Conservation (phyloP, 2,329 filamentous ascomycete species). For the Chaetoscypha palmicola region DNA sequence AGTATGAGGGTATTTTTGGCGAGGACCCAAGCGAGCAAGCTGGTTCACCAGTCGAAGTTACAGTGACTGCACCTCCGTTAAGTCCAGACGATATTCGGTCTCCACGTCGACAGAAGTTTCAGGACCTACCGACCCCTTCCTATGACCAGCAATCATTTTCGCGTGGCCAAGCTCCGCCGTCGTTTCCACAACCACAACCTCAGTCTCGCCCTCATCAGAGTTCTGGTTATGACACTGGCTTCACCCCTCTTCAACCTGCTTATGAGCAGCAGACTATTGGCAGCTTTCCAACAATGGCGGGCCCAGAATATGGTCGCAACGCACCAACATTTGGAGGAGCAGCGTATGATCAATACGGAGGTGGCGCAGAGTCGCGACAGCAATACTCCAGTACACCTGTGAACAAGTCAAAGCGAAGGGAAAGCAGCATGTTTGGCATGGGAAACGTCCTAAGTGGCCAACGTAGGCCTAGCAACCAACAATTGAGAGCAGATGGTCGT, state of each 20-base stretch:
- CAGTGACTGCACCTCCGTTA: constrained; percentile 34
- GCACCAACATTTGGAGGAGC: constrained; percentile 25
- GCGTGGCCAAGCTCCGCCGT: constrained; percentile 19
- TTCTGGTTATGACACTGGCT: constrained; percentile 41
- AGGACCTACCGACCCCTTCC: constrained; percentile 54
- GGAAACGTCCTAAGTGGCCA: constrained; percentile 36
- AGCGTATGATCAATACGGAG: constrained; percentile 36
- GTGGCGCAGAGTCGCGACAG: constrained; percentile 29
- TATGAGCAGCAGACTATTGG: constrained; percentile 34
- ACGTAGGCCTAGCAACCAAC: constrained; percentile 26
- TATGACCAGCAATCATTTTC: constrained; percentile 51
- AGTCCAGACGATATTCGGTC: constrained; percentile 54
- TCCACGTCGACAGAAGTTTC: constrained; percentile 57
- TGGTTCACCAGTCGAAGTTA: constrained; percentile 43
- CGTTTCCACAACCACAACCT: constrained; percentile 33
- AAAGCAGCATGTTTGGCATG: constrained; percentile 52
- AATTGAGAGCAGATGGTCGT: constrained; percentile 26
- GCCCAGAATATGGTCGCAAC: constrained; percentile 27
- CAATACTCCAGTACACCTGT: constrained; percentile 29
- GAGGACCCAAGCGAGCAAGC: constrained; percentile 59
- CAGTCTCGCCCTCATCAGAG: constrained; percentile 23
- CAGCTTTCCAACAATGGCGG: constrained; percentile 25
- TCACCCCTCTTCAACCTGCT: constrained; percentile 42
- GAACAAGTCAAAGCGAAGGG: constrained; percentile 44
- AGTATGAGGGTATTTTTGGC: constrained; percentile 81